Percentiles rank a stretch among this genome's conserved stretches.
phyloP scores from a whole-genome alignment of 2,329 filamentous ascomycete species.

The Clarireedia paspali region DNA sequence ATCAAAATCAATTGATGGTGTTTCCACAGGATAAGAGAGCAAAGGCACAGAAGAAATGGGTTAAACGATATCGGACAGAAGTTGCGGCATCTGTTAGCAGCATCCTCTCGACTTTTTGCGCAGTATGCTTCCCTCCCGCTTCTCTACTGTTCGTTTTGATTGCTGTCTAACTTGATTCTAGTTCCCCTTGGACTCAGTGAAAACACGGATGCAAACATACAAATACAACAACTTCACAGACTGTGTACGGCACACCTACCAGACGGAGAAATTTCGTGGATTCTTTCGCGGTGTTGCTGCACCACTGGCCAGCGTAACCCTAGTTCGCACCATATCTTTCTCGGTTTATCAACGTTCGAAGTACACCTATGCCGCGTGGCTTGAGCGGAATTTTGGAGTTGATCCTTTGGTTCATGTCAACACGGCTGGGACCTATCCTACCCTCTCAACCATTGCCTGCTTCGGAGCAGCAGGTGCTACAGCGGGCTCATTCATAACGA shows the following conservation, averaged over 20 bases:
- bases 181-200: constrained; percentile 82
- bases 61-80: constrained; percentile 74
- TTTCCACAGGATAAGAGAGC: constrained; percentile 9
- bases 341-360: constrained; percentile 75
- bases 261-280: constrained; percentile 61
- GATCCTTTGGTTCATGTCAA: constrained; percentile 70
- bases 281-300: constrained; percentile 80
- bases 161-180: constrained; percentile 14
- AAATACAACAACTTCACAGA: constrained; percentile 67
- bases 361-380: constrained; percentile 62
- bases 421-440: constrained; percentile 62
- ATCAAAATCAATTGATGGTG: constrained; percentile 11
- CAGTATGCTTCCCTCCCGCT: constrained; percentile 36
- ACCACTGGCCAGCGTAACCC: constrained; percentile 70
- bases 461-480: constrained; percentile 73
- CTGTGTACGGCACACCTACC: constrained; percentile 70
- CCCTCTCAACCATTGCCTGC: constrained; percentile 63
- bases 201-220: constrained; percentile 85
- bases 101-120: constrained; percentile 67
- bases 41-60: constrained; percentile 41
- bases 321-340: constrained; percentile 71
- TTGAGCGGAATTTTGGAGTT: constrained; percentile 57
- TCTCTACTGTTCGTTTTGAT: neutral
- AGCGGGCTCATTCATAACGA: constrained; percentile 70
- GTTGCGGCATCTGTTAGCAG: constrained; percentile 71